These are phyloP conservation scores for Citrus hindsii DNA, from an alignment of 345 rosid species.

Conservation along the genomic window DNA sequence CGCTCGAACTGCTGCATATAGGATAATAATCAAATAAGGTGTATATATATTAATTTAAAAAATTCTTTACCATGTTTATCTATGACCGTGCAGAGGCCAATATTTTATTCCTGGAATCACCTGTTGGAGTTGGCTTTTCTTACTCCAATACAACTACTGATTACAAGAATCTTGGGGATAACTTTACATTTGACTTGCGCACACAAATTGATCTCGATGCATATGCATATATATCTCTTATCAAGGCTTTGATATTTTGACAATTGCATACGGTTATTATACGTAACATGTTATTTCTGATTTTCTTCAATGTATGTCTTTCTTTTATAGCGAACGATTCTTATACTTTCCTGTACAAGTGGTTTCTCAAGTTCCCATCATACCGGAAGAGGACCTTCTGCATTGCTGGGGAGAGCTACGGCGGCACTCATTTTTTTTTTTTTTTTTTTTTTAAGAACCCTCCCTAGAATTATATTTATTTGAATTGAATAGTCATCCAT, in stretches of 20 bases:
- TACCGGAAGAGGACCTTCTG: conserved; percentile 51
- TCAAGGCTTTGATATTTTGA: not conserved
- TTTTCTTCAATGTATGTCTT: conserved; percentile 2
- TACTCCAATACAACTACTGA: no score
- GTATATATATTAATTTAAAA: not conserved
- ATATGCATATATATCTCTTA: not conserved
- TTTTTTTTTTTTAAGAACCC: not conserved
- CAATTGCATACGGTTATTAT: not conserved
- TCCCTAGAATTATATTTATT: not conserved
- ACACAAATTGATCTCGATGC: not conserved
- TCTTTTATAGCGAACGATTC: conserved; percentile 61
- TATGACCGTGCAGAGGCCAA: conserved; percentile 67
- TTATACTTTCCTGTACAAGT: conserved; percentile 60
- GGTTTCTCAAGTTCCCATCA: conserved; percentile 75
- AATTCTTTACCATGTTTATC: conserved; percentile 19
- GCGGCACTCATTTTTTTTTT: conserved; percentile 37
- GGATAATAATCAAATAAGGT: not conserved
- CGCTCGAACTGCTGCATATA: conserved; percentile 13
- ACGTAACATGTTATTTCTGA: not conserved
- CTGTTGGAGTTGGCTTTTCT: no score
- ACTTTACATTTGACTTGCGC: conserved; percentile 52
- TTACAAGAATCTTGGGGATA: conserved; percentile 43
- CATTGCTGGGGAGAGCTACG: conserved; percentile 93
- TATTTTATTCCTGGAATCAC: conserved; percentile 64
- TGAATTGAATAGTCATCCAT: not conserved